Evolutionary conservation across 805 yeast species (phyloP).

Genomic region (Starmerella riodocensis): DNA sequence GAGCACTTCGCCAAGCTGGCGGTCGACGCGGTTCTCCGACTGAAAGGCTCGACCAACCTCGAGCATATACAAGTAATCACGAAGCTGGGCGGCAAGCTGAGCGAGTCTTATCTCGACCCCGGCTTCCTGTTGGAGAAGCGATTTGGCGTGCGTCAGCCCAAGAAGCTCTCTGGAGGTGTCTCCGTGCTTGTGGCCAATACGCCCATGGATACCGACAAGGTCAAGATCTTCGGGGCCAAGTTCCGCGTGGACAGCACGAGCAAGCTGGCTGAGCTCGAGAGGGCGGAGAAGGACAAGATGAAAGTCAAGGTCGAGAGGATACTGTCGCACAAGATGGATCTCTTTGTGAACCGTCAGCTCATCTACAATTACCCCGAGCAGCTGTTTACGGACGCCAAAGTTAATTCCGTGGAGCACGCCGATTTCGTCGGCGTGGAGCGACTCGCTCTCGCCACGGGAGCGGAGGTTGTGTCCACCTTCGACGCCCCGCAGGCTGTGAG

Average conservation of each 20-base stretch:
- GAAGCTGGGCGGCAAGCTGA: constrained; percentile 80
- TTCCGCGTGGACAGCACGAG: constrained; percentile 92
- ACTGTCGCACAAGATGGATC: constrained; percentile 70
- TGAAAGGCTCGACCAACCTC: constrained; percentile 74
- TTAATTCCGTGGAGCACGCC: constrained; percentile 93
- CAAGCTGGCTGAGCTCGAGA: constrained; percentile 84
- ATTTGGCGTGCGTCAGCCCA: constrained; percentile 92
- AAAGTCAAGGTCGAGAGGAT: constrained; percentile 77
- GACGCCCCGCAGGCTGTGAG: constrained; percentile 80
- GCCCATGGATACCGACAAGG: constrained; percentile 88
- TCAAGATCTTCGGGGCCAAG: constrained; percentile 93
- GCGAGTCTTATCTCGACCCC: constrained; percentile 88
- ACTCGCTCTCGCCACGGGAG: constrained; percentile 91
- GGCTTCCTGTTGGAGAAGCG: constrained; percentile 86
- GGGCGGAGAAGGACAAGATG: constrained; percentile 92
- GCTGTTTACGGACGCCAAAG: constrained; percentile 71
- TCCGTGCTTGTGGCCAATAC: constrained; percentile 88
- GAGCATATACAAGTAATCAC: constrained; percentile 89
- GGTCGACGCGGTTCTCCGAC: constrained; percentile 82
- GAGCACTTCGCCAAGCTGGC: constrained; percentile 79
- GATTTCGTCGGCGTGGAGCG: constrained; percentile 97
- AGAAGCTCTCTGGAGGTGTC: constrained; percentile 58
- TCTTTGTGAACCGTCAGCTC: constrained; percentile 89
- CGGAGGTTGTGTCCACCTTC: constrained; percentile 93
- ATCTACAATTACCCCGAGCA: constrained; percentile 98